Evolutionary conservation across 2,329 filamentous ascomycete species (phyloP), one percentile per base, ranked within the genome.

Genomic region (Penicillium sclerotiorum): DNA sequence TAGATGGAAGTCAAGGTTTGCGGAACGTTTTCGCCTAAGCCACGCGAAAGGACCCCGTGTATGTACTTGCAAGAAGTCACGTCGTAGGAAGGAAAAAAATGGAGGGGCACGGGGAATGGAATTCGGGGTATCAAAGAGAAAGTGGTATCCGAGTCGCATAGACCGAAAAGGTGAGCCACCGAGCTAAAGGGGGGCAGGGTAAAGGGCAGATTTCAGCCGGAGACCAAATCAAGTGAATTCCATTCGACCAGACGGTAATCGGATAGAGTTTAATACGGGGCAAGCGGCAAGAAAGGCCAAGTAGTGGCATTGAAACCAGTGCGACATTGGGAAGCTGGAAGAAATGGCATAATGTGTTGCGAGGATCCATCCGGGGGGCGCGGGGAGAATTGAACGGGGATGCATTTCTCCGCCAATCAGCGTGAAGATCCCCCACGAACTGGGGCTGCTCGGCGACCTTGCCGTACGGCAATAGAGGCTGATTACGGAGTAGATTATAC

Each of bases 361-460:
- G 51, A 44, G 32, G 39, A 51, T 52, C 39, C 45, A 46, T 56
- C 54, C 52, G 53, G 53, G 50, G 52, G 49, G 49, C 45, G 53
- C 59, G 64, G 63, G 49, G 49, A 52, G 42, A 36, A 20, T 35
- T 33, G 45, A 46, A 55, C 59, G 56, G 59, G 32, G 51, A 45
- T 45, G 42, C 36, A 56, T 67, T 69, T 61, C 59, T 69, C 66
- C 66, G 62, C 66, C 66, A 69, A 69, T 69, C 52, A 66, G 20
- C n/a, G n/a, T 21, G 36, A 8, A 40, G 45, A 21, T 22, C 27
- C 8, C 8, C 23, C n/a, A n/a, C n/a, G 17, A 9, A 28, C 20
- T 28, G 35, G 33, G 27, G 17, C 15, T 17, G n/a, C 39, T 33
- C 40, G 27, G 27, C 15, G 40, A 33, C 18, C 40, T 23, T 23